Percentiles rank a stretch among this genome's conserved stretches.
These are phyloP conservation scores for Erucastrum elatum DNA, from an alignment of 345 rosid species.

Conservation along the genomic window DNA sequence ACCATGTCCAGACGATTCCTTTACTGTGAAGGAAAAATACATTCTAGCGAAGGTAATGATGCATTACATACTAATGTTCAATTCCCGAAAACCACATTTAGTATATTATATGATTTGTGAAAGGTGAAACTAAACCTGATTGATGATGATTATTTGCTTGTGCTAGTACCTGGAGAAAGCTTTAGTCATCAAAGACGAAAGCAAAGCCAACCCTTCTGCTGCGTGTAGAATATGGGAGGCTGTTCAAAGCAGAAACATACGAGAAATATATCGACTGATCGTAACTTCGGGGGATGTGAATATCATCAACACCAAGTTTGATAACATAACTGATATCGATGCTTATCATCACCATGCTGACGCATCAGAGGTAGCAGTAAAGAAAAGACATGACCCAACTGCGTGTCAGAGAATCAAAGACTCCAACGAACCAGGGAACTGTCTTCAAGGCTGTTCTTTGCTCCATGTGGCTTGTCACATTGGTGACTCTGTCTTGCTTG, in stretches of 20 bases:
- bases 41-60: slow-evolving; percentile 75
- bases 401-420: slow-evolving; percentile 60
- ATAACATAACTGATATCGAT: slow-evolving; percentile 48
- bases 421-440: slow-evolving; percentile 57
- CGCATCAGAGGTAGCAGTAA: slow-evolving; percentile 32
- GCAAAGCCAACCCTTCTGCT: slow-evolving; percentile 34
- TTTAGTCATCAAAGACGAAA: slow-evolving; percentile 51
- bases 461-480: slow-evolving; percentile 78
- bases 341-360: slow-evolving; percentile 50
- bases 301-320: slow-evolving; percentile 61
- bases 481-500: slow-evolving; percentile 65
- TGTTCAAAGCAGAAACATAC: slow-evolving; percentile 62
- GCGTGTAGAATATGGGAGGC: slow-evolving; percentile 69
- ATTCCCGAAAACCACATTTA: background rate
- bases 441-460: slow-evolving; percentile 83
- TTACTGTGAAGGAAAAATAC: slow-evolving; percentile 68
- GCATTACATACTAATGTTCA: too few relatives aligned
- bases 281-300: slow-evolving; percentile 50
- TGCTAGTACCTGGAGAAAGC: slow-evolving; percentile 74
- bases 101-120: background rate
- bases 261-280: slow-evolving; percentile 67
- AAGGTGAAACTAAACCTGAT: slow-evolving; percentile 6
- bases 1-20: slow-evolving; percentile 62
- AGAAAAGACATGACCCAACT: slow-evolving; percentile 53
- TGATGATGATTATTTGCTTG: slow-evolving; percentile 22